phyloP scores from a whole-genome alignment of 306 rosid species.

The Vigna unguiculata region DNA sequence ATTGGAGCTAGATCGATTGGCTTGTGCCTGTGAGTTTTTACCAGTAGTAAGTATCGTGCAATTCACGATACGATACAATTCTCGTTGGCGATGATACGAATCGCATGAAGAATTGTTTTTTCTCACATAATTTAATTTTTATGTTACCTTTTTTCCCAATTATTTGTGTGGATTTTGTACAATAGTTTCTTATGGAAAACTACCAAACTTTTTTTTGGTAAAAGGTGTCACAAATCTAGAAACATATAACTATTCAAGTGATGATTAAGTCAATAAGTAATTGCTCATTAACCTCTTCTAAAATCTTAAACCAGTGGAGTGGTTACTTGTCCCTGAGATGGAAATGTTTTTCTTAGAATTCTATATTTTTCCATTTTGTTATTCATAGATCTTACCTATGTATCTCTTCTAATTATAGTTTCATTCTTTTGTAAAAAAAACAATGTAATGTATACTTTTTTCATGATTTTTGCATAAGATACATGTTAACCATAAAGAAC shows the following conservation, averaged over 20 bases:
- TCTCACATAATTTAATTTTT: no score
- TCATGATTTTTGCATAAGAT: constrained; percentile 5
- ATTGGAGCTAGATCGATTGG: no score
- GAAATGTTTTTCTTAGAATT: no score
- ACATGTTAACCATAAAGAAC: background rate
- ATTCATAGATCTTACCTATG: constrained; percentile 8
- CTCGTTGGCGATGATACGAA: no score
- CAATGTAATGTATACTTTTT: background rate
- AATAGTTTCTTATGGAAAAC: background rate
- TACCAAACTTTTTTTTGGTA: background rate
- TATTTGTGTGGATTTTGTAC: background rate
- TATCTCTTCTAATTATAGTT: constrained; percentile 9
- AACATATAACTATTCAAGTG: background rate
- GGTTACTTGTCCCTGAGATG: background rate
- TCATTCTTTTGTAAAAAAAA: background rate
- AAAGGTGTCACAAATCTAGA: background rate
- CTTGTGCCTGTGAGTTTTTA: no score
- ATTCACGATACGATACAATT: no score
- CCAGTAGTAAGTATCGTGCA: no score
- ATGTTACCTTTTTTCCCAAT: no score
- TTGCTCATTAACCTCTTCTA: background rate
- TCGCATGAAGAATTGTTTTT: no score
- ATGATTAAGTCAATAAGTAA: background rate
- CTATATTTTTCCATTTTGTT: background rate
- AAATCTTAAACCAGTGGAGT: background rate